phyloP scores from a whole-genome alignment of 140 eudicot species.

The Erigeron philadelphicus region DNA sequence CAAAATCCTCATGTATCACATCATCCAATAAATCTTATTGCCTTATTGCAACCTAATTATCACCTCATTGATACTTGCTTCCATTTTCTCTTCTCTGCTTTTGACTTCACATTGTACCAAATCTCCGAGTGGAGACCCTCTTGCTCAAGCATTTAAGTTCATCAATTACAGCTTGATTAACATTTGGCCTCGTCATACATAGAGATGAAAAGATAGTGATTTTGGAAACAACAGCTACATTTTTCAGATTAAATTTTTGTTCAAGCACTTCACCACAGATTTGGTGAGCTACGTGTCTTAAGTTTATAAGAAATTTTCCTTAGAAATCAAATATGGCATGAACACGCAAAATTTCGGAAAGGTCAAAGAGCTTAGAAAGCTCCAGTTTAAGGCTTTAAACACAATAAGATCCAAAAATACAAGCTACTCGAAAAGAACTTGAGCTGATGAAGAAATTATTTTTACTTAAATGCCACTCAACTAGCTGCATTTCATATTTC shows the following conservation, averaged over 20 bases:
- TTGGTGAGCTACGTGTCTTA: background rate
- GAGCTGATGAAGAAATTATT: background rate
- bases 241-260: background rate
- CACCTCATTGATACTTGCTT: background rate
- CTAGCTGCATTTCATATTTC: no score
- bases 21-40: background rate
- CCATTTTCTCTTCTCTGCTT: background rate
- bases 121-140: background rate
- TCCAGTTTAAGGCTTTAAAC: no score
- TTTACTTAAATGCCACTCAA: no score
- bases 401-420: no score
- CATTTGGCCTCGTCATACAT: background rate
- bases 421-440: background rate
- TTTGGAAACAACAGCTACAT: background rate
- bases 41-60: background rate
- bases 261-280: background rate
- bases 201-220: background rate
- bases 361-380: no score
- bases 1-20: background rate
- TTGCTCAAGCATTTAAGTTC: background rate
- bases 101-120: background rate
- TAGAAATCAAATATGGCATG: no score
- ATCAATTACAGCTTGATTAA: background rate
- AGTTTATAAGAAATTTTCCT: no score
- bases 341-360: no score